A percentile compares a stretch with the other conserved stretches of the same genome.
Evolutionary conservation across 2,329 filamentous ascomycete species (phyloP).

Genomic region (Alternaria burnsii): DNA sequence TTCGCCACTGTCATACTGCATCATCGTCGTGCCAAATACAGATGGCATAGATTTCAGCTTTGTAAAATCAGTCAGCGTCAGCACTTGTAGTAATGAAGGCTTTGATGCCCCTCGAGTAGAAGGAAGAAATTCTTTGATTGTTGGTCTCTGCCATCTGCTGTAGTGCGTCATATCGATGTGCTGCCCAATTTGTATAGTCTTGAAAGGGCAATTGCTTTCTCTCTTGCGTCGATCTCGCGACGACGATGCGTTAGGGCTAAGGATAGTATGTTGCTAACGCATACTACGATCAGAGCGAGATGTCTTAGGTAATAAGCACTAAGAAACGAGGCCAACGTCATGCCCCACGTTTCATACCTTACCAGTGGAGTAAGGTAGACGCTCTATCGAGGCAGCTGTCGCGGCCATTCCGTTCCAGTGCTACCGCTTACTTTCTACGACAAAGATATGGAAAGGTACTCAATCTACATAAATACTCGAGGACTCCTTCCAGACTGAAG

Average conservation of each 20-base stretch:
- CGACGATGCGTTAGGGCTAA: neutral
- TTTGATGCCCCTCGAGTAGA: neutral
- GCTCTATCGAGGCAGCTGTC: slow-evolving; percentile 3
- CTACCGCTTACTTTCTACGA: slow-evolving; percentile 1
- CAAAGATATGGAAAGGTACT: neutral
- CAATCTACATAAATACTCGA: neutral
- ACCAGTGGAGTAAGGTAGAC: neutral
- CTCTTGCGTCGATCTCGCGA: neutral
- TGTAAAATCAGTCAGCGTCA: slow-evolving; percentile 1
- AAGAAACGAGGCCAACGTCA: slow-evolving; percentile 1
- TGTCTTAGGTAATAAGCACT: slow-evolving; percentile 9
- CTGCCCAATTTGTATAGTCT: neutral
- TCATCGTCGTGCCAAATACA: neutral
- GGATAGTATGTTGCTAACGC: neutral
- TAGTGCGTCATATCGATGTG: neutral
- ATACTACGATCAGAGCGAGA: neutral
- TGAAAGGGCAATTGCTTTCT: neutral
- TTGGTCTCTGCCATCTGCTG: neutral
- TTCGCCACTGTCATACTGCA: neutral
- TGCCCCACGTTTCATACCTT: neutral
- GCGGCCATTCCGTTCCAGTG: neutral
- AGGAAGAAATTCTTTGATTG: neutral
- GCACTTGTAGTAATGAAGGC: slow-evolving; percentile 1
- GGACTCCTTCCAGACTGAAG: neutral
- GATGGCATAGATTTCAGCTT: neutral